phyloP scores from a whole-genome alignment of 331 rosid species.

The Malus hybrid region DNA sequence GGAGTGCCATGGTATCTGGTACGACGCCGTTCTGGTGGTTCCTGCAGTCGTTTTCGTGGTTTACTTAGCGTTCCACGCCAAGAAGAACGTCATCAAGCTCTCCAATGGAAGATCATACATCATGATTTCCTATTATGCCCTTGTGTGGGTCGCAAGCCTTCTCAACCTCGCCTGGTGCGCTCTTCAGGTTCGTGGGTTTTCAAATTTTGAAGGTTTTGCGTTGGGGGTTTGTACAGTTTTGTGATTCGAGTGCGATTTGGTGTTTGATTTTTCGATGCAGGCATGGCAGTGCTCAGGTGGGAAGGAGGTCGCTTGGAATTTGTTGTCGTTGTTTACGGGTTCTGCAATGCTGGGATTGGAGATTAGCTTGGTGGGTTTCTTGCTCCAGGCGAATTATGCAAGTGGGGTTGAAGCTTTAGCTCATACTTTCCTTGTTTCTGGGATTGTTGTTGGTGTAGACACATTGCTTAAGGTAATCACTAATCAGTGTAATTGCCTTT shows the following conservation, averaged over 20 bases:
- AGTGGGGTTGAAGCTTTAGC: conserved; percentile 51
- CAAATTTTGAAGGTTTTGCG: background rate
- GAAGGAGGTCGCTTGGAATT: conserved; percentile 56
- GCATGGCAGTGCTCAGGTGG: conserved; percentile 69
- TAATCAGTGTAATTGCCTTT: background rate
- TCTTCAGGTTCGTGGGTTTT: conserved; percentile 40
- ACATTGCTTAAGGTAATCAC: conserved; percentile 52
- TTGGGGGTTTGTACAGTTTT: background rate
- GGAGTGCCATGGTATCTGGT: conserved; percentile 39
- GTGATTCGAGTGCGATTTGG: background rate
- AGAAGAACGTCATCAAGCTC: conserved; percentile 46
- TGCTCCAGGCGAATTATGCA: conserved; percentile 52
- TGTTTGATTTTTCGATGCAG: conserved; percentile 18
- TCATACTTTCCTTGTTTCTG: conserved; percentile 44
- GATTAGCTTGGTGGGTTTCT: conserved; percentile 62
- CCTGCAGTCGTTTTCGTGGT: conserved; percentile 44
- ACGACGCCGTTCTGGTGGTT: conserved; percentile 38
- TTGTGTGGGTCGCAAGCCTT: conserved; percentile 53
- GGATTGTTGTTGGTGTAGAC: conserved; percentile 51
- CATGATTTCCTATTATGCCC: conserved; percentile 47
- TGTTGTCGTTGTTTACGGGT: conserved; percentile 50
- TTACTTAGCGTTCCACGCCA: conserved; percentile 42
- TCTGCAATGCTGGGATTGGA: conserved; percentile 67
- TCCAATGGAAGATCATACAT: conserved; percentile 37
- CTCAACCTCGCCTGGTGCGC: conserved; percentile 57